These are phyloP conservation scores for Sphagnum contortum DNA, from an alignment of 225 moss, liverwort and hornwort genomes.

Conservation along the genomic window DNA sequence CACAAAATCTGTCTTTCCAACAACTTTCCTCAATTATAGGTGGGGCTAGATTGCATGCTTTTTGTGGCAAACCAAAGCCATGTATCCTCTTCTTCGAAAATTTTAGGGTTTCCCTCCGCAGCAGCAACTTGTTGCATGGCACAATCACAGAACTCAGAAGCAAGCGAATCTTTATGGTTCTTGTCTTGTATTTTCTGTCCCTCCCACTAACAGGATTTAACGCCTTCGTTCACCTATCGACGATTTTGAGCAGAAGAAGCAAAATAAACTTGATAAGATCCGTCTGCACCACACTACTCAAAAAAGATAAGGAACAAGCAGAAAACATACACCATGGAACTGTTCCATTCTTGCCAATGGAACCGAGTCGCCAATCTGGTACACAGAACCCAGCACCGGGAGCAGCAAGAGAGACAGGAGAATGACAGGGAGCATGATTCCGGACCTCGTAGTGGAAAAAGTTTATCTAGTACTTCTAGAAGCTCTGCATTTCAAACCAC, in stretches of 20 bases:
- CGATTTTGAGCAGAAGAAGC: neutral
- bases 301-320: neutral
- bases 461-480: too few relatives aligned
- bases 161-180: neutral
- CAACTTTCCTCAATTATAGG: too few relatives aligned
- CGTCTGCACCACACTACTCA: neutral
- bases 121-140: neutral
- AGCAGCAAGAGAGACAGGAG: too few relatives aligned
- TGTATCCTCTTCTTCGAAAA: too few relatives aligned
- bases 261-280: neutral
- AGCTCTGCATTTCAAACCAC: too few relatives aligned
- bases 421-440: too few relatives aligned
- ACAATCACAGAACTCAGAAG: neutral
- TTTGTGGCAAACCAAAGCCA: too few relatives aligned
- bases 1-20: too few relatives aligned
- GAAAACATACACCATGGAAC: conserved; percentile 27
- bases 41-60: too few relatives aligned
- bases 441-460: too few relatives aligned
- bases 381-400: conserved; percentile 14
- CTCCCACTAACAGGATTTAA: neutral
- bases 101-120: too few relatives aligned
- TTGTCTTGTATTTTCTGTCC: neutral
- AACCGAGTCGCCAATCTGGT: conserved; percentile 56
- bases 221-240: neutral
- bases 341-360: conserved; percentile 48